Conservation (phyloP, 441 rosid species). For the Macaranga tanarius region DNA sequence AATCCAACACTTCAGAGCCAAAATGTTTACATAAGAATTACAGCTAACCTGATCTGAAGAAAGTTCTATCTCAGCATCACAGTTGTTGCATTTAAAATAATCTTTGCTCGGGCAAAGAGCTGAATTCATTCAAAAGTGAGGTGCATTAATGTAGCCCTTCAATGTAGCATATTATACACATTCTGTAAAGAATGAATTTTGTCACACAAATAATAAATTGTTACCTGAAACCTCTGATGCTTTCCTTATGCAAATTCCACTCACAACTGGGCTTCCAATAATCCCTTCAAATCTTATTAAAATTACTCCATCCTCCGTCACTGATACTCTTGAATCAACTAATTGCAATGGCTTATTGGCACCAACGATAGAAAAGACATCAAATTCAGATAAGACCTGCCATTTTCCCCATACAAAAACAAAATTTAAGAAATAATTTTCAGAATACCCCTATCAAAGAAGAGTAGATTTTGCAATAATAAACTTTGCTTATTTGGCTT, state of each 20-base stretch:
- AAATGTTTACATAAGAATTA: slow-evolving; percentile 22
- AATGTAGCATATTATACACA: not conserved
- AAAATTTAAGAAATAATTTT: not conserved
- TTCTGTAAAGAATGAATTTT: slow-evolving; percentile 10
- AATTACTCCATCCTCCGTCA: slow-evolving; percentile 59
- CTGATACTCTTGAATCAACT: slow-evolving; percentile 60
- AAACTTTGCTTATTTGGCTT: slow-evolving; percentile 22
- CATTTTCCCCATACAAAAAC: slow-evolving; percentile 18
- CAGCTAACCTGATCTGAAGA: slow-evolving; percentile 64
- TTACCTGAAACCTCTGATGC: slow-evolving; percentile 55
- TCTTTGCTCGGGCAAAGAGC: slow-evolving; percentile 49
- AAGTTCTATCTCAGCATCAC: slow-evolving; percentile 67
- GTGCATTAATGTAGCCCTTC: slow-evolving; percentile 11
- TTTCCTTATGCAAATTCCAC: slow-evolving; percentile 79
- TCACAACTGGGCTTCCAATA: slow-evolving; percentile 66
- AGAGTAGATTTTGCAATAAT: not conserved
- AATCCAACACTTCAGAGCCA: slow-evolving; percentile 9
- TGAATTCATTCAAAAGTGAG: slow-evolving; percentile 29
- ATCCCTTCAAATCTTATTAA: slow-evolving; percentile 69
- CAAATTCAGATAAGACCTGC: slow-evolving; percentile 80
- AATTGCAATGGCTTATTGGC: slow-evolving; percentile 76
- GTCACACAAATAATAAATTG: slow-evolving; percentile 14
- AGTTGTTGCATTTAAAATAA: slow-evolving; percentile 62
- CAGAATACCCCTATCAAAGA: not conserved
- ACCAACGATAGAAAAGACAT: slow-evolving; percentile 76